Evolutionary conservation across 768 basidiomycete genomes (phyloP), one percentile per base, ranked within the genome.

Genomic region (Boletus fagicola): DNA sequence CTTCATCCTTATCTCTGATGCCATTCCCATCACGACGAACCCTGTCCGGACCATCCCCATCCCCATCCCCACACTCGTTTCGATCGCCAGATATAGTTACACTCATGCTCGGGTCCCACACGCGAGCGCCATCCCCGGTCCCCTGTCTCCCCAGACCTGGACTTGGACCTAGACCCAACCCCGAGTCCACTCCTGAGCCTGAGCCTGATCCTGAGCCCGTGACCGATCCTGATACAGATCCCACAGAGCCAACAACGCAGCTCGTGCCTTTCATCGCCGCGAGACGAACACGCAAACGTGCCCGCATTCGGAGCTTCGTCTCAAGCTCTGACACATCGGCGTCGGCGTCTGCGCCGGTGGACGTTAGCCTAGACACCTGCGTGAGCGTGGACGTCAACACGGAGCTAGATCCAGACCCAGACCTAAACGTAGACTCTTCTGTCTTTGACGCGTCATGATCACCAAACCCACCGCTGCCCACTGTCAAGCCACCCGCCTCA

Each of bases 271-370:
- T 80, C 57, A 75, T 80, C 22, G 77, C 77, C 22, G 77, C 77
- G 26, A 84, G 75, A 35, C 79, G 77, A 26, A 76, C 75, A 26
- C 75, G 78, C 60, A 84, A 62, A 56, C 74, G 80, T 40, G 80
- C 79, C 62, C 78, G 79, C 50, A 68, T 70, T 51, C 82, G 79
- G 60, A 84, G 71, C 54, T 70, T 73, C 48, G 73, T 74, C 62
- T 85, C 83, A 52, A 73, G 69, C 59, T 45, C 61, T 28, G 11
- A 40, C 39, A 9, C 28, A 15, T 53, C 53, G 13, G 9, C 8
- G 30, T 42, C 20, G 38, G 16, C 38, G 10, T 18, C 38, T 15
- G 36, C 15, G 15, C 28, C 6, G 16, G 35, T 26, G 22, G 35
- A 20, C 16, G 38, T 44, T 28, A 11, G 8, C 31, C 31, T 12